phyloP scores from a whole-genome alignment of 768 basidiomycete species.

The Tulasnella sp. region DNA sequence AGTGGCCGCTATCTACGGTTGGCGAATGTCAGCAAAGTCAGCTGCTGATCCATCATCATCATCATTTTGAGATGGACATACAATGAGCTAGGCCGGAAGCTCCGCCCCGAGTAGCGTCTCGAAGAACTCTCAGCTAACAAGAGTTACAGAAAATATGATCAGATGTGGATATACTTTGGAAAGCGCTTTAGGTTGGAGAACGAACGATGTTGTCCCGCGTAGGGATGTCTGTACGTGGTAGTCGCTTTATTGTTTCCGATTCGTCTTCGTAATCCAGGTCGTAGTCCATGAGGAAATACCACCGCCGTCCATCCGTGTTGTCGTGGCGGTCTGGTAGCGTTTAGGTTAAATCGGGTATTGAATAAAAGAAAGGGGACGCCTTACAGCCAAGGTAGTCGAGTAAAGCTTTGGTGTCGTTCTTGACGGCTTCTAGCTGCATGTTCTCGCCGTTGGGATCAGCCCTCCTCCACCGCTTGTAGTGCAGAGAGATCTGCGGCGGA shows the following conservation, averaged over 20 bases:
- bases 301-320: not conserved
- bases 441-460: not conserved
- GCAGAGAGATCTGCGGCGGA: no score
- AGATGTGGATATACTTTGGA: not conserved
- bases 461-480: no score
- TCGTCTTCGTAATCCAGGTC: not conserved
- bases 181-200: not conserved
- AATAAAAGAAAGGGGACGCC: not conserved
- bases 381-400: not conserved
- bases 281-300: constrained; percentile 5
- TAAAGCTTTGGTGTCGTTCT: not conserved
- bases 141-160: not conserved
- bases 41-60: not conserved
- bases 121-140: not conserved
- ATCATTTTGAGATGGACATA: not conserved
- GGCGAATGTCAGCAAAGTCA: not conserved
- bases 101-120: not conserved
- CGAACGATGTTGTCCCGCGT: not conserved
- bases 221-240: not conserved
- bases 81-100: not conserved
- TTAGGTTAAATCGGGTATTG: not conserved
- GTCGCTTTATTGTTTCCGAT: not conserved
- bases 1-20: not conserved
- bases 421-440: not conserved
- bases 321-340: not conserved